Percentiles rank a stretch among this genome's conserved stretches.
Conservation (phyloP, 1,284 basidiomycete species). For the Ceratobasidium sp. region DNA sequence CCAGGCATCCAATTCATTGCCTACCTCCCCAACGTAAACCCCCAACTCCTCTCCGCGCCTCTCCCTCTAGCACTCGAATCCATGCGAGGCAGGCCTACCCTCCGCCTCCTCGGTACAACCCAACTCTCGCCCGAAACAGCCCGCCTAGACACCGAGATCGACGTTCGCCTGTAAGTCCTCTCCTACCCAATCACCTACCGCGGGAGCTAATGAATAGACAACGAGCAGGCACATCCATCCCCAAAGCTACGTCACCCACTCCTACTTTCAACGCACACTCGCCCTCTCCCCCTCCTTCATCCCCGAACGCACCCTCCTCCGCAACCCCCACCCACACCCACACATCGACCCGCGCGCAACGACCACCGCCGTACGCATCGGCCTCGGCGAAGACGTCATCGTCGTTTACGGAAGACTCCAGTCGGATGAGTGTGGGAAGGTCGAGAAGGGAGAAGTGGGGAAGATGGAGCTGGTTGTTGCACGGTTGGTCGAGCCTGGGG, state of each 20-base stretch:
- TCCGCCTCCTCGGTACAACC: constrained; percentile 67
- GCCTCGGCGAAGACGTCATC: constrained; percentile 74
- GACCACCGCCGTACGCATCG: constrained; percentile 68
- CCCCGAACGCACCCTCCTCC: constrained; percentile 51
- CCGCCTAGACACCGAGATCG: constrained; percentile 60
- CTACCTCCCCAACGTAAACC: constrained; percentile 50
- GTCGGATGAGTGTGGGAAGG: constrained; percentile 45
- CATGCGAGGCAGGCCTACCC: constrained; percentile 76
- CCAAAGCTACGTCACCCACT: constrained; percentile 65
- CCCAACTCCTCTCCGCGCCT: constrained; percentile 68
- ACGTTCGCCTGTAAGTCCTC: constrained; percentile 68
- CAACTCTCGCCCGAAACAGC: constrained; percentile 53
- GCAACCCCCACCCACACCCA: constrained; percentile 42
- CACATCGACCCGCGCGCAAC: constrained; percentile 53
- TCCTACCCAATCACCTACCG: not conserved
- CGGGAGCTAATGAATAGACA: not conserved
- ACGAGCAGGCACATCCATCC: constrained; percentile 72
- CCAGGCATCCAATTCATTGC: constrained; percentile 67
- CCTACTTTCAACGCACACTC: constrained; percentile 76
- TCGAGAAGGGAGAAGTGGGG: constrained; percentile 45
- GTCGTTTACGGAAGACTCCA: constrained; percentile 69
- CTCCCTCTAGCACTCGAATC: constrained; percentile 78
- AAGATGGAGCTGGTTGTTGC: constrained; percentile 66
- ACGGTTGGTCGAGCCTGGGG: constrained; percentile 59
- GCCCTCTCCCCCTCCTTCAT: constrained; percentile 62